Conservation (phyloP, 2,329 filamentous ascomycete species). For the Colletotrichum gloeosporioides region DNA sequence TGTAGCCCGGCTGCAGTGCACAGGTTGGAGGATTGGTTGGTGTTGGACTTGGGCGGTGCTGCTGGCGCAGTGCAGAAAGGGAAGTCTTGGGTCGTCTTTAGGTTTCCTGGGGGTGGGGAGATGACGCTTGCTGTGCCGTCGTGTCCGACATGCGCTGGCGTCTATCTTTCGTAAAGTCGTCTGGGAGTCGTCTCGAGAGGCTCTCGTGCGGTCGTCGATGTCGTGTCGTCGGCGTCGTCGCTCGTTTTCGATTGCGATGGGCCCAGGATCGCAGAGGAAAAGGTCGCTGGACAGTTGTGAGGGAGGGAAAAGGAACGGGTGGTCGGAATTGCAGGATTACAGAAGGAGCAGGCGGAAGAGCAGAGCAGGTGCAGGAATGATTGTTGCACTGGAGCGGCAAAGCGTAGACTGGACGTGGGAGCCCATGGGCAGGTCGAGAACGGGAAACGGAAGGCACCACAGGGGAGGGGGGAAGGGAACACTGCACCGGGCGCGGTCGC, state of each 20-base stretch:
- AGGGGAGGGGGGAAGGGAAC: background rate
- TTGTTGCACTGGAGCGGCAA: background rate
- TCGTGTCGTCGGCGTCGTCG: background rate
- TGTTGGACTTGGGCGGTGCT: background rate
- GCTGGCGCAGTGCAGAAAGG: background rate
- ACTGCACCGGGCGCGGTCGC: background rate
- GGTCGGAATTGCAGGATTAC: background rate
- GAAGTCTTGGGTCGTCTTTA: constrained; percentile 2
- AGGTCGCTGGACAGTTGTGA: background rate
- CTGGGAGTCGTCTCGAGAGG: background rate
- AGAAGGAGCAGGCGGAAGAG: background rate
- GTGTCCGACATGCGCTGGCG: constrained; percentile 6
- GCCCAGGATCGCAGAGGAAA: background rate
- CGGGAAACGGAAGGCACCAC: background rate
- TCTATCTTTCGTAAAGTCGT: background rate
- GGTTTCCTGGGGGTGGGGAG: constrained; percentile 5
- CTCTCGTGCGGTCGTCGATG: background rate
- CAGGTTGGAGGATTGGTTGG: background rate
- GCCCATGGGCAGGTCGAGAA: background rate
- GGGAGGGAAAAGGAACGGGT: background rate
- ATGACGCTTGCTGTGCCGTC: constrained; percentile 5
- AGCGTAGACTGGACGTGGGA: background rate
- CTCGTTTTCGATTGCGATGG: background rate
- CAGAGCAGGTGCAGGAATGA: background rate
- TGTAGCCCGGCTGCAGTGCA: background rate